These are phyloP conservation scores for Ganoderma sp. DNA, from an alignment of 1,284 basidiomycete species.

Conservation along the genomic window DNA sequence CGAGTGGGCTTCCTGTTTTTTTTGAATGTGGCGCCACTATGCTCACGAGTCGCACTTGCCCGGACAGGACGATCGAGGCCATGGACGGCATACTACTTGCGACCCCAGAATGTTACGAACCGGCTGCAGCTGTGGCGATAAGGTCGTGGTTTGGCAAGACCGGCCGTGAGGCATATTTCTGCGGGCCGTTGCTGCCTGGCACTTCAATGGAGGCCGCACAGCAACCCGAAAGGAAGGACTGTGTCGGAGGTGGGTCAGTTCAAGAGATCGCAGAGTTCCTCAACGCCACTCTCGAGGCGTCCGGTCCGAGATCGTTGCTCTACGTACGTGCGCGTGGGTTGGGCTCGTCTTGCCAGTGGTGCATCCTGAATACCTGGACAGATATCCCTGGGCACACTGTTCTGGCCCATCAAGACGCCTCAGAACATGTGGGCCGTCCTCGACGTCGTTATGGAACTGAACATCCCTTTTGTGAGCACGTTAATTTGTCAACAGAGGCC, in stretches of 20 bases:
- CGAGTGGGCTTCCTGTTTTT: slow-evolving; percentile 19
- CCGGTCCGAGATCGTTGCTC: slow-evolving; percentile 25
- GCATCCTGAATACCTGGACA: background rate
- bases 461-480: slow-evolving; percentile 28
- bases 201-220: slow-evolving; percentile 1
- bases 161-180: slow-evolving; percentile 16
- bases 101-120: slow-evolving; percentile 31
- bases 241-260: background rate
- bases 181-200: slow-evolving; percentile 23
- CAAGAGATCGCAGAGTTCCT: slow-evolving; percentile 24
- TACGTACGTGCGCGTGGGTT: slow-evolving; percentile 19
- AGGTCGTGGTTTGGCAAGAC: slow-evolving; percentile 25
- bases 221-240: slow-evolving; percentile 15
- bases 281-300: slow-evolving; percentile 17
- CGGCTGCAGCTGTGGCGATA: slow-evolving; percentile 24
- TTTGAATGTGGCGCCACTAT: too few relatives aligned
- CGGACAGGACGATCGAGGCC: slow-evolving; percentile 15
- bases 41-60: too few relatives aligned
- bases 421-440: slow-evolving; percentile 25
- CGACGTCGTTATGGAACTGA: slow-evolving; percentile 27
- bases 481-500: background rate
- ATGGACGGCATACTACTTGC: slow-evolving; percentile 26
- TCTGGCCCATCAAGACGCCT: slow-evolving; percentile 25
- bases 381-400: slow-evolving; percentile 30
- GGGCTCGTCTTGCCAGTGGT: background rate